phyloP scores from a whole-genome alignment of 768 basidiomycete genomes.

The Fistulinella prunicolor region DNA sequence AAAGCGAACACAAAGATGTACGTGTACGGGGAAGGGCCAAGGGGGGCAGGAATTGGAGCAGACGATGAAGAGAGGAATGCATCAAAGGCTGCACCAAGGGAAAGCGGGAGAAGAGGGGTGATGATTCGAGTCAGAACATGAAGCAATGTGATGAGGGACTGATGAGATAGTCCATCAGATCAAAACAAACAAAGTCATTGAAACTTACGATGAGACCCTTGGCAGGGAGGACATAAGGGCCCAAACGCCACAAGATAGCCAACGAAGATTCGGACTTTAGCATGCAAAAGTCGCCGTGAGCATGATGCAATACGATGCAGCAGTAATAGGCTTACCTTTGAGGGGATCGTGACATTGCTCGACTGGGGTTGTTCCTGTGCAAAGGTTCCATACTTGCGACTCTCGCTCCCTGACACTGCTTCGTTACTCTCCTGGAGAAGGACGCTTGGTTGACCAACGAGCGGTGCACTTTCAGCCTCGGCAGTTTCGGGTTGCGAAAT shows the following conservation, averaged over 20 bases:
- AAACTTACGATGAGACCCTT: slow-evolving; percentile 25
- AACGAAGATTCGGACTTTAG: slow-evolving; percentile 16
- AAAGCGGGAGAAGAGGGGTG: slow-evolving; percentile 67
- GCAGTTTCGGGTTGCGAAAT: slow-evolving; percentile 16
- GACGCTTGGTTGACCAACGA: slow-evolving; percentile 43
- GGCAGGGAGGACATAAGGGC: slow-evolving; percentile 19
- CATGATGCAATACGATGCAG: neutral
- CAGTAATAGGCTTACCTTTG: slow-evolving; percentile 10
- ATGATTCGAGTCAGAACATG: slow-evolving; percentile 75
- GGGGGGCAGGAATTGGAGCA: slow-evolving; percentile 18
- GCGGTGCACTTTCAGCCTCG: slow-evolving; percentile 24
- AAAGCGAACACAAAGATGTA: slow-evolving; percentile 66
- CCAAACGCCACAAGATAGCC: slow-evolving; percentile 15
- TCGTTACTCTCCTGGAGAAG: slow-evolving; percentile 48
- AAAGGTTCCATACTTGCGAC: slow-evolving; percentile 77
- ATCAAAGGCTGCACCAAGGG: slow-evolving; percentile 49
- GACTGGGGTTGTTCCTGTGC: slow-evolving; percentile 12
- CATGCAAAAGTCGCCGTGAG: neutral
- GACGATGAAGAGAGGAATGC: slow-evolving; percentile 17
- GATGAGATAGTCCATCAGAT: slow-evolving; percentile 5
- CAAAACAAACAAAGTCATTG: neutral
- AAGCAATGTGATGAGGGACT: slow-evolving; percentile 68
- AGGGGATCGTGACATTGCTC: neutral
- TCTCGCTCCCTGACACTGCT: slow-evolving; percentile 33
- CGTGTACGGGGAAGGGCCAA: slow-evolving; percentile 57